Evolutionary conservation across 768 basidiomycete species (phyloP), one percentile per base, ranked within the genome.

Genomic region (Leccinum aurantiacum): DNA sequence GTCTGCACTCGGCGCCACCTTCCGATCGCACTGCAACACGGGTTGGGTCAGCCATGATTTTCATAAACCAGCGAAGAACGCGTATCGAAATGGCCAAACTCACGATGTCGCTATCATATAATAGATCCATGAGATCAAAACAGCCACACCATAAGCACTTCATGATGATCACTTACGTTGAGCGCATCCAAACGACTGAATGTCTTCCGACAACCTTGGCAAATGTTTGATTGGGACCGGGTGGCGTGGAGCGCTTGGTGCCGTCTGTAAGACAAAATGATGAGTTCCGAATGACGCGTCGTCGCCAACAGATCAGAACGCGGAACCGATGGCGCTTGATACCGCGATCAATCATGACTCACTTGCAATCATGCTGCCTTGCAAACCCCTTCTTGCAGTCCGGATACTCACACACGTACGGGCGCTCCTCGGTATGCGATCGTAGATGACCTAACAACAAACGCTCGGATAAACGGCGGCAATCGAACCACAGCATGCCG

Each of bases 351-450:
- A 56, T 25, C 31, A 19, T 22, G 17, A 86, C 90, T 71, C 69
- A 91, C 89, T 97, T 97, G 90, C 94, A 96, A 71, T 98, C 95
- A 74, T 98, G 95, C 73, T 95, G 93, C 49, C 95, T 84, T 54
- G 95, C 95, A 72, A 97, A 96, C 25, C 92, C 90, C 73, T 97
- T 98, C 71, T 90, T 90, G 74, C 95, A 98, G 31, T 93, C 94
- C 13, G 92, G 91, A 84, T 90, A 95, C 60, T 92, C 89, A 73
- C 95, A 97, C 60, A 92, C 85, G 75, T 93, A 98, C 38, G 95
- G 95, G 57, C 94, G 82, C 76, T 97, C 94, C 73, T 96, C 94
- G 8, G 94, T 96, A 75, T 98, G 95, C 17, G 95, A 96, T 68
- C 95, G 84, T 62, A 98, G 75, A 79, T 97, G 95, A 57, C 95